These are phyloP conservation scores for Boletellus emodensis DNA, from an alignment of 768 basidiomycete genomes.

Conservation along the genomic window DNA sequence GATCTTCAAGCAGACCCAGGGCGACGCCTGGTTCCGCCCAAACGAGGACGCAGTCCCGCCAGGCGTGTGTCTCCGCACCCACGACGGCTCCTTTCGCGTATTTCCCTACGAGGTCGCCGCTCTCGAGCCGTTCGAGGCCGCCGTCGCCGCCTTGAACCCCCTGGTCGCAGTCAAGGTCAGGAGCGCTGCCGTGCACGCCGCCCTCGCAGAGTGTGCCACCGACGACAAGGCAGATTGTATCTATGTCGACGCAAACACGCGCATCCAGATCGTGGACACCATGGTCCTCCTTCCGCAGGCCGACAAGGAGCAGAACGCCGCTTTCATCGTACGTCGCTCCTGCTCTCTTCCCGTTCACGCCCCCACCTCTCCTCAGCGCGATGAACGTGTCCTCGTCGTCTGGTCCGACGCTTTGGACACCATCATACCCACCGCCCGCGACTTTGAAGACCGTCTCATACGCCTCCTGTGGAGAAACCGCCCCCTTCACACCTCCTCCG, in stretches of 20 bases:
- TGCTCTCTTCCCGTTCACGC: background rate
- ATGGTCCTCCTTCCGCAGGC: conserved; percentile 67
- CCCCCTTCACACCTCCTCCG: conserved; percentile 22
- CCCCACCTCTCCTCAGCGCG: conserved; percentile 44
- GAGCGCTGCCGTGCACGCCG: conserved; percentile 48
- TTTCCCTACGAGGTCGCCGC: conserved; percentile 53
- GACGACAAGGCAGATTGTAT: conserved; percentile 35
- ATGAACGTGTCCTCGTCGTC: conserved; percentile 79
- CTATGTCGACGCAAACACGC: conserved; percentile 51
- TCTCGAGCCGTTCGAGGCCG: conserved; percentile 52
- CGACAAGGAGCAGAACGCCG: conserved; percentile 38
- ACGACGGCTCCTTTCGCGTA: conserved; percentile 46
- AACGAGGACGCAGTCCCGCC: conserved; percentile 44
- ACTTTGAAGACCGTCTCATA: conserved; percentile 57
- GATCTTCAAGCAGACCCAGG: conserved; percentile 34
- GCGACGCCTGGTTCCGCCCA: conserved; percentile 53
- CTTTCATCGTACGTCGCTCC: conserved; percentile 67
- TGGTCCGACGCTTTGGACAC: conserved; percentile 80
- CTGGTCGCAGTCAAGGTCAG: conserved; percentile 53
- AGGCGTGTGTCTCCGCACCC: conserved; percentile 48
- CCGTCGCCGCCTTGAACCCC: conserved; percentile 49
- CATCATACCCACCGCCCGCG: conserved; percentile 52
- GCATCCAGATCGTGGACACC: conserved; percentile 81
- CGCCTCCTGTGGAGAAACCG: conserved; percentile 49
- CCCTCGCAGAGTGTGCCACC: conserved; percentile 37